Base-by-base conservation (phyloP, 495 filamentous ascomycete genomes). In the Neohortaea acidophila region DNA sequence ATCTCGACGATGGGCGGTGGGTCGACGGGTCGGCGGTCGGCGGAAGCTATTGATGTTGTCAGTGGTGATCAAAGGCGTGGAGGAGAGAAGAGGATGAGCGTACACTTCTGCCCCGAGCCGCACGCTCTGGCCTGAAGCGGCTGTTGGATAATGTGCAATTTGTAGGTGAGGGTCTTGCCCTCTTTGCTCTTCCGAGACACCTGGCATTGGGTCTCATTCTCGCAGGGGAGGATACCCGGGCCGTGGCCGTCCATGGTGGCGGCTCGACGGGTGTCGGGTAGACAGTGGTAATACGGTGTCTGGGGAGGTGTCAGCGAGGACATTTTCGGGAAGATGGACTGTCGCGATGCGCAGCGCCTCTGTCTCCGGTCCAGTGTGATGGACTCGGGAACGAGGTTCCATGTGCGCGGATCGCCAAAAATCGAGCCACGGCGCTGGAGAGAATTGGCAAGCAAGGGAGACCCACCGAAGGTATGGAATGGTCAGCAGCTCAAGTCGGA, bases 1-100 rank as follows among this genome's bases (percentile, higher is more conserved):
- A 97, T 61, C 58, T 91, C 82, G n/a, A 96, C 84, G 23, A 97
- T 86, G 6, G 89, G 89, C 14, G 89, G 89, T 41, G 89, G 87
- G 59, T 97, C 87, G 43, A 97, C 89, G 5, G 89, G 89, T 35
- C 89, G 83, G 50, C 89, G 80, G 59, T 97, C 89, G 49, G 89
- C 85, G 43, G 86, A 92, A 24, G 86, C 85, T 94, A 46, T 26
- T 23, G n/a, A n/a, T n/a, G n/a, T n/a, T n/a, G n/a, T n/a, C n/a
- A n/a, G n/a, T n/a, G n/a, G n/a, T n/a, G n/a, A n/a, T n/a, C n/a
- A n/a, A n/a, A n/a, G n/a, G n/a, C n/a, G n/a, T n/a, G n/a, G n/a
- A n/a, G n/a, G n/a, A 21, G 14, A 18, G 8, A 26, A 25, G 26
- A 9, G 30, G 21, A 44, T 26, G 28, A 18, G 60, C 84, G 55